Conservation (phyloP, 768 basidiomycete genomes). For the Boletus rufocinnamomeus region DNA sequence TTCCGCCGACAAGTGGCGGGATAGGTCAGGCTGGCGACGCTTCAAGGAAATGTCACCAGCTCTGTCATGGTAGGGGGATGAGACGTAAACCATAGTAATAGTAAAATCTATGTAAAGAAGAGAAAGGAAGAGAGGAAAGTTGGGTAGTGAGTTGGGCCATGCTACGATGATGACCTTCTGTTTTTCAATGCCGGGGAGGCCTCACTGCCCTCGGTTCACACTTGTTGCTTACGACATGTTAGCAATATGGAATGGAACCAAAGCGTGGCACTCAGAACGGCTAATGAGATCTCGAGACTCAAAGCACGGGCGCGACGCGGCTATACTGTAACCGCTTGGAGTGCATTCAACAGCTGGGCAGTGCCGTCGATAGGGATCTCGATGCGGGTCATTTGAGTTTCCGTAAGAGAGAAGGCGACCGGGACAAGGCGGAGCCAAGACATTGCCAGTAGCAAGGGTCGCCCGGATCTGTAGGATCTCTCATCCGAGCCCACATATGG, state of each 20-base stretch:
- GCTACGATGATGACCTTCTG: not conserved
- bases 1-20: slow-evolving; percentile 38
- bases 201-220: slow-evolving; percentile 7
- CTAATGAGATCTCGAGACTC: not conserved
- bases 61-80: slow-evolving; percentile 17
- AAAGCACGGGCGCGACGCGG: not conserved
- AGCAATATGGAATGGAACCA: not conserved
- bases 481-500: not conserved
- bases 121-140: too few species aligned
- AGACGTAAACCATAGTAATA: slow-evolving; percentile 30
- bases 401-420: not conserved
- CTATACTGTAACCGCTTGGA: not conserved
- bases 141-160: not conserved
- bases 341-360: not conserved
- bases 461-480: not conserved
- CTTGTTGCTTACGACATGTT: slow-evolving; percentile 9
- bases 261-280: not conserved
- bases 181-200: slow-evolving; percentile 19
- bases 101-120: not conserved
- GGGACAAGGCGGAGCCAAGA: slow-evolving; percentile 6
- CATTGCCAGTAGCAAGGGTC: not conserved
- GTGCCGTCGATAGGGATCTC: not conserved
- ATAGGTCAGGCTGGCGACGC: slow-evolving; percentile 31
- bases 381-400: not conserved
- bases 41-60: slow-evolving; percentile 20